Evolutionary conservation across 1,139 yeast species (phyloP).

Genomic region (Lodderomyces orthopsilosis): DNA sequence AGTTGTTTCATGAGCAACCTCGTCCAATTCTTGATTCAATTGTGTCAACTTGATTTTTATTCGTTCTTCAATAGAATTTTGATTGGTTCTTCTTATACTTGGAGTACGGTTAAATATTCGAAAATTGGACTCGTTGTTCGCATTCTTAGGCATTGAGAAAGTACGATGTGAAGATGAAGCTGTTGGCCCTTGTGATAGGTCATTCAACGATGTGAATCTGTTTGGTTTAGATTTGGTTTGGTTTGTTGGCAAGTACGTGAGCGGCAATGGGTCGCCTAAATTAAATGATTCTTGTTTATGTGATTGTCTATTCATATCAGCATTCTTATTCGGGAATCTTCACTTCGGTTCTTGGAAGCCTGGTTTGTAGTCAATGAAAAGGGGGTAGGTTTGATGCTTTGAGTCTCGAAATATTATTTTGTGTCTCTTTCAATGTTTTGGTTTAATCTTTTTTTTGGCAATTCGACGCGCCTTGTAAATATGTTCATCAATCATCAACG

Average conservation of each 20-base stretch:
- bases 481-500: neutral
- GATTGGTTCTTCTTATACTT: constrained; percentile 1
- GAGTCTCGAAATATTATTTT: neutral
- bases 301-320: constrained; percentile 3
- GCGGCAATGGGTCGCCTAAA: constrained; percentile 38
- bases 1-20: constrained; percentile 6
- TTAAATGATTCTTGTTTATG: constrained; percentile 11
- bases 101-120: neutral
- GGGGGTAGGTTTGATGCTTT: no score
- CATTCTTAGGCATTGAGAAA: neutral
- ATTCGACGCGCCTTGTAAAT: neutral
- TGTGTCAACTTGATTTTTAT: constrained; percentile 10
- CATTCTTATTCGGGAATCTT: neutral
- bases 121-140: neutral
- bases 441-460: neutral
- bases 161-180: constrained; percentile 6
- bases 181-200: constrained; percentile 6
- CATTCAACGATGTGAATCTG: constrained; percentile 1
- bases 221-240: constrained; percentile 1
- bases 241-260: constrained; percentile 24
- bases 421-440: neutral
- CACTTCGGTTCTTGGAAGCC: no score
- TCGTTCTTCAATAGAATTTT: neutral
- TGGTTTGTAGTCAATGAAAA: no score
- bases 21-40: constrained; percentile 7